Base-by-base conservation (phyloP, 192 early-diverging fungal genomes). In the Mortierella hygrophila region DNA sequence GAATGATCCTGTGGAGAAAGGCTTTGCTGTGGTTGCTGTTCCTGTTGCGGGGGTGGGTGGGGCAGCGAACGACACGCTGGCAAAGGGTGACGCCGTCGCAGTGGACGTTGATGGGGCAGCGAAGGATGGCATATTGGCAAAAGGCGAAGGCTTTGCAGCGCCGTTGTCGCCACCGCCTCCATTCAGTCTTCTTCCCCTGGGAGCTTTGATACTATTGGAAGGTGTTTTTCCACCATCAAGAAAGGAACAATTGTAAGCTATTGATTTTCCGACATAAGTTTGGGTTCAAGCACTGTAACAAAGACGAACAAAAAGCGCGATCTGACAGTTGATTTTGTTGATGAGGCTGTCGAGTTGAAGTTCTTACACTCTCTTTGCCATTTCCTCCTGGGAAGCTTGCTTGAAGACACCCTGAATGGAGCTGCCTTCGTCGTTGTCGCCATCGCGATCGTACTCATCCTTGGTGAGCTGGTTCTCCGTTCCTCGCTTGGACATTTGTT, bases 401-500 rank as follows among this genome's bases (percentile, higher is more conserved):
- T 71, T 78, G 77, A 78, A 78, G 37, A 29, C 52, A 16, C 77
- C 77, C 49, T 71, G 54, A 46, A 54, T 46, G 16, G 20, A 46
- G 47, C 20, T 55, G 52, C 42, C 16, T 47, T 60, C 69, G 29
- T 78, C 77, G 41, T 78, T 37, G 37, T 41, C 65, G 40, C 29
- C 42, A 35, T 78, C 77, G 13, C 68, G 47, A 60, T 78, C 77
- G 40, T 78, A 78, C 42, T 78, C 69, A 38, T 78, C 77, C 69
- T 78, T 78, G 29, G 68, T 70, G 38, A 78, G 40, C 35, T 78
- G 77, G 23, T 70, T 49, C 42, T 70, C 69, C 20, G 38, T 70
- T 71, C 77, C 77, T 20, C 77, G 68, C 52, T 78, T 78, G 37
- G 77, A 78, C 77, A 78, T 78, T 47, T 26, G 52, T 52, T 21